Evolutionary conservation across 768 basidiomycete species (phyloP), one percentile per base, ranked within the genome.

Genomic region (Lenzites betulinus): DNA sequence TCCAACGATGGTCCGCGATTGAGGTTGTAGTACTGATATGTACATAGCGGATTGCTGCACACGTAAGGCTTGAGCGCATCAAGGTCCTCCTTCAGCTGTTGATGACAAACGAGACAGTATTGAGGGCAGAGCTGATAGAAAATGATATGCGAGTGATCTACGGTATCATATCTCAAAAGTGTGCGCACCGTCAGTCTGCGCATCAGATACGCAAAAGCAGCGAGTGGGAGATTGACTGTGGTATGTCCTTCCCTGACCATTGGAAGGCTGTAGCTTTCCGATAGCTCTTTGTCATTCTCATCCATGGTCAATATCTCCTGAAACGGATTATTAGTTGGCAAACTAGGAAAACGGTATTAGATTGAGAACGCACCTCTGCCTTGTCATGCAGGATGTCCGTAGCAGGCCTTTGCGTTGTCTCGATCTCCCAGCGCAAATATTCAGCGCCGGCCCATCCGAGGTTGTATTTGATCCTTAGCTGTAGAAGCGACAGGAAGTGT

Each of bases 51-150:
- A 5, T 78, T 79, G 55, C 81, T 79, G 69, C 89, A 91, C 25
- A 91, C 87, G 67, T 89, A 90, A 1, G 89, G 89, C 68, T 89
- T 88, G 60, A 90, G 79, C 1, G 84, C 81, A 62, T 84, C 83
- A 59, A 80, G 83, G 41, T 81, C 77, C 9, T 74, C 76, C 11
- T 76, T 66, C 30, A 87, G 75, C 61, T 78, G 81, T 64, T 82
- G 82, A 66, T 88, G 88, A 71, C 89, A 90, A n/a, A 88, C 85
- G n/a, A 88, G 77, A 64, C 89, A 91, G 71, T 83, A 88, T 22
- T 83, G 78, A 0, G 85, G 83, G 64, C 87, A 90, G 22, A 90
- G 76, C 85, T 88, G 60, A 39, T n/a, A 22, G 51, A 30, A 54
- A 13, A 33, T 1, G 41, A 38, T 39, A 47, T 30, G 52, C 16